phyloP scores from a whole-genome alignment of 2,329 filamentous ascomycete genomes.

The Cladosporium sp. region DNA sequence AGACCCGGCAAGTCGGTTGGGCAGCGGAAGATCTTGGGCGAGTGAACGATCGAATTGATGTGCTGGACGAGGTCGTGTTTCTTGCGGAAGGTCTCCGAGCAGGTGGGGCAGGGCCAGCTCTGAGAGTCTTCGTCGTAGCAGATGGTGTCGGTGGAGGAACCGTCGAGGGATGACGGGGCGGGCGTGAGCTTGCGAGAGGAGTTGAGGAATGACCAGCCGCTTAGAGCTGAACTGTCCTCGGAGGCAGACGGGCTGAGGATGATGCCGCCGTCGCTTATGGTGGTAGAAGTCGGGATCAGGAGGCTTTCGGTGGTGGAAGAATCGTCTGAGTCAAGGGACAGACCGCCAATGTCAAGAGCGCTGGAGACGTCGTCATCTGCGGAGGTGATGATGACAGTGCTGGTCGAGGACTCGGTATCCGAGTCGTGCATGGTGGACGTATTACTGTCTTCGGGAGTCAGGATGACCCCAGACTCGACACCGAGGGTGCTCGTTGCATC shows the following conservation, averaged over 20 bases:
- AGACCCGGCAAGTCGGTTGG: conserved; percentile 6
- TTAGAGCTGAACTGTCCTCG: background rate
- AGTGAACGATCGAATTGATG: conserved; percentile 15
- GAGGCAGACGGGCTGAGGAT: background rate
- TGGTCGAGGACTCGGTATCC: too few relatives aligned
- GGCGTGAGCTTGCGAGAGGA: background rate
- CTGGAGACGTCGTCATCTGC: background rate
- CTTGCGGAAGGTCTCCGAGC: conserved; percentile 13
- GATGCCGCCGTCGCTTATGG: background rate
- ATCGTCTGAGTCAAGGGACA: background rate
- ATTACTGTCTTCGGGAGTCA: background rate
- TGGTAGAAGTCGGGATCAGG: background rate
- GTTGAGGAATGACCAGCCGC: conserved; percentile 14
- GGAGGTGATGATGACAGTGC: background rate
- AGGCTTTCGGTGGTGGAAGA: too few relatives aligned
- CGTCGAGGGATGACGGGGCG: background rate
- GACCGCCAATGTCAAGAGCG: too few relatives aligned
- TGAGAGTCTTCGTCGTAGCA: background rate
- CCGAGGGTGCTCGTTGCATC: background rate
- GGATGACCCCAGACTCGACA: background rate
- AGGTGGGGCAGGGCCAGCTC: conserved; percentile 11
- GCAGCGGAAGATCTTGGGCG: conserved; percentile 15
- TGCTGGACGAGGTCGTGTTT: conserved; percentile 14
- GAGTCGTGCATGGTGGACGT: too few relatives aligned
- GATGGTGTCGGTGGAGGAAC: background rate